These are phyloP conservation scores for Alternaria incomplexa DNA, from an alignment of 2,329 filamentous ascomycete genomes.

Conservation along the genomic window DNA sequence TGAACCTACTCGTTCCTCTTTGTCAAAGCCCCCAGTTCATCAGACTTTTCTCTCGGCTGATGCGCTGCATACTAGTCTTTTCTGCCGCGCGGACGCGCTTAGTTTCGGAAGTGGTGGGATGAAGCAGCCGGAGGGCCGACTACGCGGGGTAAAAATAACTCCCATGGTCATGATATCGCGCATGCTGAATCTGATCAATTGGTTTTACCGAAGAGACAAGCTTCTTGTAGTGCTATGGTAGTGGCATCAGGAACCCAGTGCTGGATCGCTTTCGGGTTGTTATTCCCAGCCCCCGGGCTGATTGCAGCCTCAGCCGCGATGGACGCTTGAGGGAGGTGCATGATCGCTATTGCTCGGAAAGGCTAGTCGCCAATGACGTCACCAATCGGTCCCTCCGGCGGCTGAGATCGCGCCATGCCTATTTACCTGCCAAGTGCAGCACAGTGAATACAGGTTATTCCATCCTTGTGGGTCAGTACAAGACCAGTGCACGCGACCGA, in stretches of 20 bases:
- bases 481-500: constrained; percentile 22
- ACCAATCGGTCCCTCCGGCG: constrained; percentile 8
- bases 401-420: constrained; percentile 8
- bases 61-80: neutral
- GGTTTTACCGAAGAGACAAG: neutral
- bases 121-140: neutral
- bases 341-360: neutral
- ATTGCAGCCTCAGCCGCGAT: neutral
- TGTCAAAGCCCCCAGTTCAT: neutral
- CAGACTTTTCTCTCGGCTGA: neutral
- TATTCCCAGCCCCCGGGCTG: neutral
- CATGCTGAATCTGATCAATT: neutral
- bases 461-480: constrained; percentile 20
- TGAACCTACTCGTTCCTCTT: neutral
- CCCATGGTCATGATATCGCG: neutral
- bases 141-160: neutral
- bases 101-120: neutral
- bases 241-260: neutral
- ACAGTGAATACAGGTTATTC: constrained; percentile 34
- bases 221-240: neutral
- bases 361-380: constrained; percentile 15
- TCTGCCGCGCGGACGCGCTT: neutral
- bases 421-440: constrained; percentile 12
- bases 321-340: constrained; percentile 3
- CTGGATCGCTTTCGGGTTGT: neutral